These are phyloP conservation scores for Colletotrichum shisoi DNA, from an alignment of 2,329 filamentous ascomycete species.

Conservation along the genomic window DNA sequence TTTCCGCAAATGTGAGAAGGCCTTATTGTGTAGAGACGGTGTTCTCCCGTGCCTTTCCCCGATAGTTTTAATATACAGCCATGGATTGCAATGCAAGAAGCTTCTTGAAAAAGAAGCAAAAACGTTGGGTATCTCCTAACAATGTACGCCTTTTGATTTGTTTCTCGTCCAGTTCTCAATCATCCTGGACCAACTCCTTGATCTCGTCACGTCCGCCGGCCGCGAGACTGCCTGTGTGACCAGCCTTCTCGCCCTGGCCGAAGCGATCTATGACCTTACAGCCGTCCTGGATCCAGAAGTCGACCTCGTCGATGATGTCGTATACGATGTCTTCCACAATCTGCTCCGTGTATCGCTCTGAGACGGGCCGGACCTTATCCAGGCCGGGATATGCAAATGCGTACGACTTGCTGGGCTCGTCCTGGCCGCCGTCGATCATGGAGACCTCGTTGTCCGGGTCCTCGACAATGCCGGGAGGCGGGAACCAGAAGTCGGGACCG, in stretches of 20 bases:
- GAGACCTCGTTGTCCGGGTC: slow-evolving; percentile 58
- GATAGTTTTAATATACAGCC: slow-evolving; percentile 22
- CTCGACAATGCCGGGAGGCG: slow-evolving; percentile 67
- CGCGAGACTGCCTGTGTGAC: slow-evolving; percentile 53
- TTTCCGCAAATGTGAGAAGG: background rate
- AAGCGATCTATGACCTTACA: slow-evolving; percentile 58
- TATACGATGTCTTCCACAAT: slow-evolving; percentile 93
- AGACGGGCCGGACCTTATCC: slow-evolving; percentile 65
- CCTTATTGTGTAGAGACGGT: background rate
- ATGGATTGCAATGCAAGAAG: slow-evolving; percentile 24
- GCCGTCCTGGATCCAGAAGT: slow-evolving; percentile 81
- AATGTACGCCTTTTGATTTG: background rate
- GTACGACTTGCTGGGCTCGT: slow-evolving; percentile 6
- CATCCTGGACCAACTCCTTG: slow-evolving; percentile 71
- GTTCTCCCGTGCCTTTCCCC: background rate
- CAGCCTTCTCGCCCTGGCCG: slow-evolving; percentile 50
- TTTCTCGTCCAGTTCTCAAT: slow-evolving; percentile 48
- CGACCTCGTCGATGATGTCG: slow-evolving; percentile 92
- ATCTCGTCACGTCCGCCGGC: slow-evolving; percentile 63
- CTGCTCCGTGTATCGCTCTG: slow-evolving; percentile 87
- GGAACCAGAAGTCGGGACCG: slow-evolving; percentile 90
- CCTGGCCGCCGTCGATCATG: slow-evolving; percentile 49
- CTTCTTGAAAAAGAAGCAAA: background rate
- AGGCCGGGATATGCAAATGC: slow-evolving; percentile 30
- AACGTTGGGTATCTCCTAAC: slow-evolving; percentile 35